Evolutionary conservation across 352 stramenopile genomes (phyloP), one percentile per base, ranked within the genome.

Genomic region (Peronosclerospora sorghi): DNA sequence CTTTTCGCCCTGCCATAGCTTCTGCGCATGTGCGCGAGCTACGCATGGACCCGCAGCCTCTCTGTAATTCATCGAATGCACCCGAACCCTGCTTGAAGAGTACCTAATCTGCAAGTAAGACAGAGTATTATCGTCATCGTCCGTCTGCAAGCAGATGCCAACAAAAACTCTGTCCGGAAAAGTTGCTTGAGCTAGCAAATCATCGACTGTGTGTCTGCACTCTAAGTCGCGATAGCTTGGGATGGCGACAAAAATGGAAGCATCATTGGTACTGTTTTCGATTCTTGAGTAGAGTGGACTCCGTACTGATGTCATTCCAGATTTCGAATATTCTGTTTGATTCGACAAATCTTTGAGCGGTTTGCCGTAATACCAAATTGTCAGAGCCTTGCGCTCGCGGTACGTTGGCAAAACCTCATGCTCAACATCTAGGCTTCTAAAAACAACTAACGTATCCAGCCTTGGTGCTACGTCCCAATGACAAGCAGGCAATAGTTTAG

Each of bases 141-240:
- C 78, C 5, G 66, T 56, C 42, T 98, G 94, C 20, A 86, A 70
- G 45, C 85, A 94, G 35, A 97, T 67, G 2, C 90, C 91, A 26
- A 97, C 59, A 15, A 56, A 74, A 35, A 98, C 57, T 24, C 84
- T 68, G 4, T 48, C 47, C 2, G 84, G 75, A 41, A 76, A 41
- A n/a, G 49, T 39, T 12, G 91, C 21, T 21, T 65, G 81, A 5
- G 46, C 48, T 6, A 85, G 24, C 19, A 89, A 56, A 49, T 90
- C 66, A 45, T 76, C 54, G 7, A 98, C 63, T 97, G 23, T 26
- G 48, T 78, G 69, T 32, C 60, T 69, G 18, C 71, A 90, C 62
- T 97, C 88, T 8, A 76, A 71, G 57, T 98, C 94, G 26, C 89
- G 74, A 49, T 96, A 97, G 97, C 80, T 93, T 23, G 92, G 83